Conservation (phyloP, 1,284 basidiomycete species). For the Thecaphora thlaspeos region DNA sequence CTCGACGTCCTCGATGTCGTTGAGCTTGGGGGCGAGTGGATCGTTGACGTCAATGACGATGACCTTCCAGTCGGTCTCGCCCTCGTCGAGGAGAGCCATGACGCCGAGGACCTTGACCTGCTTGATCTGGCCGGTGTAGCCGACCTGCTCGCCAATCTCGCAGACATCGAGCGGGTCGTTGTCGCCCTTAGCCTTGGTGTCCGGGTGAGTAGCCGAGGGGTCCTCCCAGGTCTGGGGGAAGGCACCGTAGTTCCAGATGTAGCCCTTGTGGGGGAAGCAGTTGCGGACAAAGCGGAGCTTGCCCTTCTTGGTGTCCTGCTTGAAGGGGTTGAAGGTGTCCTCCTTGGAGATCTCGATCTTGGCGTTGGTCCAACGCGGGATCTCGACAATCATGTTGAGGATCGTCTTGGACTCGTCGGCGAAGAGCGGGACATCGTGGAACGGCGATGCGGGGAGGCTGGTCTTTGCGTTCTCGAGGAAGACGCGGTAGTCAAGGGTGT, state of each 20-base stretch:
- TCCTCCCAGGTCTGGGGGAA: constrained; percentile 99
- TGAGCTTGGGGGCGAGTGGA: constrained; percentile 91
- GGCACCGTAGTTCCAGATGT: constrained; percentile 65
- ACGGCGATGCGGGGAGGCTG: constrained; percentile 52
- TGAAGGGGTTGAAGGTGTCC: constrained; percentile 97
- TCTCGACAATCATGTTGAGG: constrained; percentile 68
- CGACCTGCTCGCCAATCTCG: constrained; percentile 98
- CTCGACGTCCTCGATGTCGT: constrained; percentile 99
- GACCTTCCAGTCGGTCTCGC: constrained; percentile 56
- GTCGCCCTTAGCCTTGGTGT: constrained; percentile 99
- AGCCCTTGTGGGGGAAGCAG: constrained; percentile 99
- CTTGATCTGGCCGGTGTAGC: constrained; percentile 96
- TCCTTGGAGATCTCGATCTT: constrained; percentile 99
- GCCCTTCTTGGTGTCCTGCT: constrained; percentile 95
- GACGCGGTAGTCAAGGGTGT: constrained; percentile 94
- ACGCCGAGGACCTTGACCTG: constrained; percentile 99
- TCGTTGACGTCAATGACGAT: constrained; percentile 90
- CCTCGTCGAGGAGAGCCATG: constrained; percentile 76
- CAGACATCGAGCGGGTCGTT: constrained; percentile 99
- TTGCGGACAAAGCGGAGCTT: constrained; percentile 96
- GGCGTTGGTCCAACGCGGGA: constrained; percentile 96
- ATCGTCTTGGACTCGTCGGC: constrained; percentile 62
- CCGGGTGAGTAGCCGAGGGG: constrained; percentile 79
- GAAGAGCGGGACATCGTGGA: constrained; percentile 57
- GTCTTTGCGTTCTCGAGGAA: constrained; percentile 69